phyloP scores from a whole-genome alignment of 169 alveolate genomes.

The Cryptosporidium tyzzeri region DNA sequence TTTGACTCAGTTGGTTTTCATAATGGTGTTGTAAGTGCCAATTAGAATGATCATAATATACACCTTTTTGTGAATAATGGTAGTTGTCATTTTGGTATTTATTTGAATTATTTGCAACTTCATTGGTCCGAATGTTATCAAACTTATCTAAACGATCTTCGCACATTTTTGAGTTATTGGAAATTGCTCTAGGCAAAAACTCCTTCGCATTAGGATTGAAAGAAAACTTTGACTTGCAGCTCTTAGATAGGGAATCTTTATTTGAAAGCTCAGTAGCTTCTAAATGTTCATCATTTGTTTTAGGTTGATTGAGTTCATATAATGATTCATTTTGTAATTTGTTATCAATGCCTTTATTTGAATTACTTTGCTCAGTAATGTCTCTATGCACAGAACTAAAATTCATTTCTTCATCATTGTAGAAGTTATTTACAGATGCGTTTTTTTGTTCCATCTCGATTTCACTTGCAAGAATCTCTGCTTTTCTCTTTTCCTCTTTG shows the following conservation, averaged over 20 bases:
- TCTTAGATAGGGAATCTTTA: neutral
- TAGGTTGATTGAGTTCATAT: neutral
- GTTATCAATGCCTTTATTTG: neutral
- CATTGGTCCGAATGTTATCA: neutral
- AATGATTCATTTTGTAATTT: neutral
- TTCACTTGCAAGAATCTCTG: slow-evolving; percentile 54
- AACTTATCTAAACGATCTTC: neutral
- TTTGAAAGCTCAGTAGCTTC: neutral
- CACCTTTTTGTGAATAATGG: neutral
- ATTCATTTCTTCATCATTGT: slow-evolving; percentile 65
- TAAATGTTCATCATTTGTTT: neutral
- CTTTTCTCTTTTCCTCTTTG: slow-evolving; percentile 51
- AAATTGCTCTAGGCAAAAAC: slow-evolving; percentile 45
- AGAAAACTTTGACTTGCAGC: slow-evolving; percentile 27
- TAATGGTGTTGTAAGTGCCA: neutral
- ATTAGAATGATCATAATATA: neutral
- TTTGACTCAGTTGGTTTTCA: neutral
- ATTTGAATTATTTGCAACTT: neutral
- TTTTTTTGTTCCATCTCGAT: slow-evolving; percentile 45
- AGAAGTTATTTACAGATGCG: neutral
- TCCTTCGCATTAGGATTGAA: slow-evolving; percentile 74
- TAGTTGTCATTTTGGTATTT: neutral
- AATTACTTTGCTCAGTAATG: neutral
- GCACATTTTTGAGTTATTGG: neutral
- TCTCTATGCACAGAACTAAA: slow-evolving; percentile 60